phyloP scores from a whole-genome alignment of 1,284 basidiomycete species.

The Rhodotorula sp. region DNA sequence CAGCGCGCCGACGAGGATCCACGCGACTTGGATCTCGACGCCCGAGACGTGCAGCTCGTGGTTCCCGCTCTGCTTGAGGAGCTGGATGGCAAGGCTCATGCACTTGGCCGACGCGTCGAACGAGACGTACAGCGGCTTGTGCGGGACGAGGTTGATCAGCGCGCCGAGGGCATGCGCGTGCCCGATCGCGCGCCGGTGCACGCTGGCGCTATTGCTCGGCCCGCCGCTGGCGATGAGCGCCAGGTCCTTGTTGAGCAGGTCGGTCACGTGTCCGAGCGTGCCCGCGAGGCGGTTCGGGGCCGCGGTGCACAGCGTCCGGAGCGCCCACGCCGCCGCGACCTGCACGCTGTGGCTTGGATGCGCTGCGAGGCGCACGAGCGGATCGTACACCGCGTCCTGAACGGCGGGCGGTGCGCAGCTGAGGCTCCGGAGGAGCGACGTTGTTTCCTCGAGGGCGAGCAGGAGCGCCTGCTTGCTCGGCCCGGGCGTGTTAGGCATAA shows the following conservation, averaged over 20 bases:
- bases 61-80: slow-evolving; percentile 87
- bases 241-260: slow-evolving; percentile 79
- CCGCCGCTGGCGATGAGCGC: slow-evolving; percentile 53
- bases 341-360: slow-evolving; percentile 88
- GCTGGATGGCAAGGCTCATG: slow-evolving; percentile 83
- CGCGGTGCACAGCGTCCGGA: slow-evolving; percentile 85
- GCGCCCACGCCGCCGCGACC: slow-evolving; percentile 79
- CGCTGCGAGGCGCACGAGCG: slow-evolving; percentile 76
- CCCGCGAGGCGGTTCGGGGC: slow-evolving; percentile 81
- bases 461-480: slow-evolving; percentile 72
- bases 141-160: slow-evolving; percentile 79
- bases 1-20: slow-evolving; percentile 86
- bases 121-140: slow-evolving; percentile 88
- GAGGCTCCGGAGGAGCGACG: slow-evolving; percentile 81
- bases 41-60: slow-evolving; percentile 81
- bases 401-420: slow-evolving; percentile 88
- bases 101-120: slow-evolving; percentile 90
- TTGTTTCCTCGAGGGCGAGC: slow-evolving; percentile 78
- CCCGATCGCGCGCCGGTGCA: slow-evolving; percentile 73
- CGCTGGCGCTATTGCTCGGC: slow-evolving; percentile 67
- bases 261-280: slow-evolving; percentile 71
- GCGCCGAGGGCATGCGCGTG: slow-evolving; percentile 86
- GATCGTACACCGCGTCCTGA: slow-evolving; percentile 84
- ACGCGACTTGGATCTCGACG: slow-evolving; percentile 89
- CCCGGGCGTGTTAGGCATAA: slow-evolving; percentile 79